phyloP scores from a whole-genome alignment of 352 stramenopile species.

The Phytophthora tubulina region DNA sequence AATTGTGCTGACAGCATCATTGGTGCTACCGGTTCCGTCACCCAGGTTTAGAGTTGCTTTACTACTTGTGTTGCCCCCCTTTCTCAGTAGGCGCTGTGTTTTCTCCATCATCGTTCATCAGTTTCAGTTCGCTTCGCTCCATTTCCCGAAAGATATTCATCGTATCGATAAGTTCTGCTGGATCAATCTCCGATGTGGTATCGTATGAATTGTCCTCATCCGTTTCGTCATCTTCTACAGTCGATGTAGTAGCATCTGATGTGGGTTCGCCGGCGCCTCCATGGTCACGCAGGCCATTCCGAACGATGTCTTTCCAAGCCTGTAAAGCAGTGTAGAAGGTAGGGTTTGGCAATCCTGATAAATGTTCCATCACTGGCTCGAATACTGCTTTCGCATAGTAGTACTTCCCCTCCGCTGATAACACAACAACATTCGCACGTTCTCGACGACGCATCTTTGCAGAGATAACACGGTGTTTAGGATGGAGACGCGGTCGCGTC shows the following conservation, averaged over 20 bases:
- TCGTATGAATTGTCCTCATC: neutral
- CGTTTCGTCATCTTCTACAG: neutral
- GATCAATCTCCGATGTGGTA: neutral
- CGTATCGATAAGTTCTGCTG: conserved; percentile 15
- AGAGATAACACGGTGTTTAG: neutral
- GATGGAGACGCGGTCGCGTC: neutral
- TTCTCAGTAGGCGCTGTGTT: no score
- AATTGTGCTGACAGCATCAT: no score
- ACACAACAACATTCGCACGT: conserved; percentile 9
- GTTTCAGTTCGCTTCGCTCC: neutral
- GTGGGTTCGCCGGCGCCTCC: neutral
- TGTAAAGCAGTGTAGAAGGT: neutral
- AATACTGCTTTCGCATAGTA: conserved; percentile 5
- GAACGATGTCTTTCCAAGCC: neutral
- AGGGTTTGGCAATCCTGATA: neutral
- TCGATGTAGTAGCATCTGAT: no score
- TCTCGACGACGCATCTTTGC: neutral
- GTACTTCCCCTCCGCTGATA: neutral
- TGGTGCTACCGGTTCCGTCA: no score
- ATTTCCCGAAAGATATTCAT: conserved; percentile 14
- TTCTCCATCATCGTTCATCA: no score
- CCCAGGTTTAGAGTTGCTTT: neutral
- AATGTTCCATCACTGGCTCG: conserved; percentile 2
- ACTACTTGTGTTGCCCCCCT: neutral
- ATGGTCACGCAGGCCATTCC: neutral